Evolutionary conservation across 2,329 filamentous ascomycete genomes (phyloP).

Genomic region (Colletotrichum spaethianum): DNA sequence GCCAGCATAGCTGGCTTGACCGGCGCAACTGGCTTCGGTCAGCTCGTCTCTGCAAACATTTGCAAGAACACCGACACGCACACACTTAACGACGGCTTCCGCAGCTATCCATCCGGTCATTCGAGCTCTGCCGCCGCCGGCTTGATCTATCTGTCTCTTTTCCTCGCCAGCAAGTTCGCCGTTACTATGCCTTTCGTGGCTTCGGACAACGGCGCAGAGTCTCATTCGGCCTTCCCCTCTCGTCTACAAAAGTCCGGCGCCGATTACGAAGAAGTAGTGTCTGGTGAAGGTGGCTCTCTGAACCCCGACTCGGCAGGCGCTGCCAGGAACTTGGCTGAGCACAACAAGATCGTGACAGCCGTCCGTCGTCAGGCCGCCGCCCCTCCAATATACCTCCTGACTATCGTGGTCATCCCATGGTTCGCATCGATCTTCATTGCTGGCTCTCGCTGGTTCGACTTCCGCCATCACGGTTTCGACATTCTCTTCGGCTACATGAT

Average conservation of each 20-base stretch:
- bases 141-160: slow-evolving; percentile 87
- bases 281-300: slow-evolving; percentile 29
- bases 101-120: slow-evolving; percentile 76
- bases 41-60: slow-evolving; percentile 81
- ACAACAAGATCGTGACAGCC: slow-evolving; percentile 60
- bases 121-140: slow-evolving; percentile 82
- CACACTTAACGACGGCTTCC: slow-evolving; percentile 84
- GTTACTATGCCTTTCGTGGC: slow-evolving; percentile 80
- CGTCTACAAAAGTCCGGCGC: slow-evolving; percentile 68
- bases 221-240: slow-evolving; percentile 81
- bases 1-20: slow-evolving; percentile 31
- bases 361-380: slow-evolving; percentile 83
- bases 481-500: slow-evolving; percentile 88
- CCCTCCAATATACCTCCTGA: slow-evolving; percentile 84
- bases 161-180: slow-evolving; percentile 86
- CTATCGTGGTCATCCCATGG: slow-evolving; percentile 79
- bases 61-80: slow-evolving; percentile 76
- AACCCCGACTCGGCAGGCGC: slow-evolving; percentile 38
- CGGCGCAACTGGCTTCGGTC: slow-evolving; percentile 65
- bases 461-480: slow-evolving; percentile 93
- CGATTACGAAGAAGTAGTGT: slow-evolving; percentile 50
- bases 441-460: slow-evolving; percentile 90
- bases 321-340: slow-evolving; percentile 50
- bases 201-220: slow-evolving; percentile 58
- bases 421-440: slow-evolving; percentile 84